A percentile compares a stretch with the other conserved stretches of the same genome.
phyloP scores from a whole-genome alignment of 371 early-diverging fungal genomes.

The Mortierella sp. region DNA sequence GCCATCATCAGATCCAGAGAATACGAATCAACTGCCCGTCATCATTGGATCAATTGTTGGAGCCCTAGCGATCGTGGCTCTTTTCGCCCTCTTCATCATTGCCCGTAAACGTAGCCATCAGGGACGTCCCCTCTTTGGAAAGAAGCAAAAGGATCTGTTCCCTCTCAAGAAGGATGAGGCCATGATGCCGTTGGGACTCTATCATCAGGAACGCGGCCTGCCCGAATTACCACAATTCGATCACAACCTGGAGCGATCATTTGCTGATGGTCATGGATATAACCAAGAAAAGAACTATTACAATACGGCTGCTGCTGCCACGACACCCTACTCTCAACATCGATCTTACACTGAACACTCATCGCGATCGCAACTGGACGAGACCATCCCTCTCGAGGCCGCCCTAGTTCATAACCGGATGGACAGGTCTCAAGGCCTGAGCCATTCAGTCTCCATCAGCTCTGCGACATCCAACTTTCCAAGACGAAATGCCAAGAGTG shows the following conservation, averaged over 20 bases:
- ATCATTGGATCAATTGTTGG: conserved; percentile 34
- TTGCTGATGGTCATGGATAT: neutral
- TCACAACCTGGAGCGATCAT: conserved; percentile 18
- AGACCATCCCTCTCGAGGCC: conserved; percentile 38
- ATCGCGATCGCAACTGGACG: conserved; percentile 21
- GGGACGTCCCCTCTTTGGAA: conserved; percentile 12
- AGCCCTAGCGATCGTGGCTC: conserved; percentile 8
- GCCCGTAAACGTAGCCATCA: conserved; percentile 4
- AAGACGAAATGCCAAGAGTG: conserved; percentile 34
- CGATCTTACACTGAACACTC: conserved; percentile 8
- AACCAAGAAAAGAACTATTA: neutral
- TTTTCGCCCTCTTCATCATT: conserved; percentile 14
- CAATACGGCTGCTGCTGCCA: neutral
- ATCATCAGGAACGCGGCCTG: conserved; percentile 37
- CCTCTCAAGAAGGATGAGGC: conserved; percentile 39
- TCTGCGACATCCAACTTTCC: conserved; percentile 46
- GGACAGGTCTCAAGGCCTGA: conserved; percentile 31
- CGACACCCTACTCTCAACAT: neutral
- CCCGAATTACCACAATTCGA: conserved; percentile 18
- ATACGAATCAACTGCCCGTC: conserved; percentile 1
- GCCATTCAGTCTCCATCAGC: conserved; percentile 42
- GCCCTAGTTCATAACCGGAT: conserved; percentile 23
- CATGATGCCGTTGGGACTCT: conserved; percentile 42
- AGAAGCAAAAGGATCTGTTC: conserved; percentile 36
- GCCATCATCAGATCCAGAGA: neutral